Percentiles rank a stretch among this genome's conserved stretches.
phyloP scores from a whole-genome alignment of 23 red algal genomes.

The Cyanidioschyzon merolae region DNA sequence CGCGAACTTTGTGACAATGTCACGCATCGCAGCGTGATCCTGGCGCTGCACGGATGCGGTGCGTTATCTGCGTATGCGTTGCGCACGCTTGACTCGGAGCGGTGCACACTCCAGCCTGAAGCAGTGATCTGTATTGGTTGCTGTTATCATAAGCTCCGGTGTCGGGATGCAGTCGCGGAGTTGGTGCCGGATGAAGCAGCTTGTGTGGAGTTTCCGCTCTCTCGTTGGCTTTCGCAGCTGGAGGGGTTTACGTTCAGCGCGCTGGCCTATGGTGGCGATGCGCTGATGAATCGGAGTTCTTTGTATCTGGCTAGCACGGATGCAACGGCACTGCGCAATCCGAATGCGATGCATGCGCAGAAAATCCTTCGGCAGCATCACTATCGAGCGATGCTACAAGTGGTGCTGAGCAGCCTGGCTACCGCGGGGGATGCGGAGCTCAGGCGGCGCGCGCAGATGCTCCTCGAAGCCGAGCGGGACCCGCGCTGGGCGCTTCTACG shows the following conservation, averaged over 20 bases:
- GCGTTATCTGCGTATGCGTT: background rate
- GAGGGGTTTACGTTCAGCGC: background rate
- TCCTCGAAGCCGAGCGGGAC: background rate
- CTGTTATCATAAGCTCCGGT: slow-evolving; percentile 7
- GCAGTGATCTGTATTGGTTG: background rate
- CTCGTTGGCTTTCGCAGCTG: background rate
- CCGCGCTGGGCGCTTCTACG: background rate
- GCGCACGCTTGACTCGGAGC: background rate
- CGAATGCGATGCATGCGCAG: background rate
- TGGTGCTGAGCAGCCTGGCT: background rate
- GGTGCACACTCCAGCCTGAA: background rate
- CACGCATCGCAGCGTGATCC: background rate
- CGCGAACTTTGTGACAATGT: background rate
- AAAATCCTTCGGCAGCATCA: background rate
- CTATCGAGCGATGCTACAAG: background rate
- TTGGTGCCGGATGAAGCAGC: too few relatives aligned
- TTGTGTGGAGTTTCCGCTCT: slow-evolving; percentile 7
- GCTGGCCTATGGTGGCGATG: background rate
- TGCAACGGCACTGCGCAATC: background rate
- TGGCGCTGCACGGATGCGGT: slow-evolving; percentile 15
- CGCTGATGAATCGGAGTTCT: slow-evolving; percentile 6
- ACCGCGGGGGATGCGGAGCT: background rate
- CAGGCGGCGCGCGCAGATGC: too few relatives aligned
- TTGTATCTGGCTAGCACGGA: slow-evolving; percentile 5
- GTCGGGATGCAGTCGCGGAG: background rate